These are phyloP conservation scores for Eucalyptus paniculata DNA, from an alignment of 345 rosid genomes.

Conservation along the genomic window DNA sequence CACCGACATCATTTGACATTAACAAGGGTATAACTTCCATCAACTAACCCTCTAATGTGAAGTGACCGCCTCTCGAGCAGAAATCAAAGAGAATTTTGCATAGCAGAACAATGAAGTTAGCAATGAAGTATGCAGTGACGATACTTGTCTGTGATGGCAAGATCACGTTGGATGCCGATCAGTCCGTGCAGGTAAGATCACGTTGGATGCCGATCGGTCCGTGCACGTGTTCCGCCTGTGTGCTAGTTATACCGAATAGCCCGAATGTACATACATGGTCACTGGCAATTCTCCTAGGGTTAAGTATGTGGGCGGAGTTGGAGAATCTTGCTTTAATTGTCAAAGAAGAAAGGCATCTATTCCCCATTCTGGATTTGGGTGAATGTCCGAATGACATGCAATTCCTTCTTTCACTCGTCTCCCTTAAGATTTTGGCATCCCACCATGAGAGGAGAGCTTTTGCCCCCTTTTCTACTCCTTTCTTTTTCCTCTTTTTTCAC, in stretches of 20 bases:
- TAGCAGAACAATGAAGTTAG: background rate
- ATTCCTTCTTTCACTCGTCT: background rate
- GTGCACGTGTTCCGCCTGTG: background rate
- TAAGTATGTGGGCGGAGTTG: background rate
- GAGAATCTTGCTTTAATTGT: constrained; percentile 49
- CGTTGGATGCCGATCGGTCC: background rate
- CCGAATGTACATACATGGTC: background rate
- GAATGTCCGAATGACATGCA: background rate
- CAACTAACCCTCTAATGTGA: background rate
- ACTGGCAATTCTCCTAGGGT: background rate
- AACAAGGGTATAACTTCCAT: background rate
- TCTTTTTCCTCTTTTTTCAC: background rate
- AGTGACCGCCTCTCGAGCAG: background rate
- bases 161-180: background rate
- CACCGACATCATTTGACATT: background rate
- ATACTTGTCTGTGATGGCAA: background rate
- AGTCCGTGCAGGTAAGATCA: background rate
- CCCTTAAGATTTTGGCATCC: background rate
- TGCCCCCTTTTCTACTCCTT: background rate
- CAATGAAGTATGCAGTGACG: background rate
- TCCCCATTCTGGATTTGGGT: constrained; percentile 12
- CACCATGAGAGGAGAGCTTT: background rate
- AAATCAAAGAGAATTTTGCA: background rate
- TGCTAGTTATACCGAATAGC: background rate
- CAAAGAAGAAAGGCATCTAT: constrained; percentile 83